phyloP scores from a whole-genome alignment of 1,139 yeast species.

The Geotrichum fermentans region DNA sequence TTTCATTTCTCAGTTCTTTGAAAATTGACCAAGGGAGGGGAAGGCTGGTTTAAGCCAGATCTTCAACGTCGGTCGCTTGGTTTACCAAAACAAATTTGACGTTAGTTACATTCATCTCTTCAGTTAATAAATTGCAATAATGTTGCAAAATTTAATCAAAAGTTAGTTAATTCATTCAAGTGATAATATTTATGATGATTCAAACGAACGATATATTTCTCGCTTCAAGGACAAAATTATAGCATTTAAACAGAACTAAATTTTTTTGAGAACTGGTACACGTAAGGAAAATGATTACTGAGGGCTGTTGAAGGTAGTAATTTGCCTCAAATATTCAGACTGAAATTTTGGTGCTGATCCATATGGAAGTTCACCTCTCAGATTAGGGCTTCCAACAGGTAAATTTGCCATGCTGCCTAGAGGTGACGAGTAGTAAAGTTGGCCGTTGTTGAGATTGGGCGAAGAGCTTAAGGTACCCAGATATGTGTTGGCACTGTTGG shows the following conservation, averaged over 20 bases:
- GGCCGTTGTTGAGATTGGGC: slow-evolving; percentile 1
- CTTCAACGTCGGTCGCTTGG: too few relatives aligned
- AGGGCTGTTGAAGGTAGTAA: slow-evolving; percentile 10
- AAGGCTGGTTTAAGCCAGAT: not conserved
- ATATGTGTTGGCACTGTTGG: not conserved
- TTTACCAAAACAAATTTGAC: too few relatives aligned
- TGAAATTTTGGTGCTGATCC: slow-evolving; percentile 17
- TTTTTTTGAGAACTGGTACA: too few relatives aligned
- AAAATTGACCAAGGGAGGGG: not conserved
- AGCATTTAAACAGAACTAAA: too few relatives aligned
- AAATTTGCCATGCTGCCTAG: slow-evolving; percentile 8
- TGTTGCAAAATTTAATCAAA: too few relatives aligned
- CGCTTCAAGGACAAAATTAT: too few relatives aligned
- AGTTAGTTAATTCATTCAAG: too few relatives aligned
- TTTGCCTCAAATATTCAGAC: slow-evolving; percentile 18
- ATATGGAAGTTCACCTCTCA: slow-evolving; percentile 4
- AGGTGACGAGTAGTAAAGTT: slow-evolving; percentile 9
- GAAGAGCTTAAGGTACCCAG: not conserved
- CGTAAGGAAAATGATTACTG: too few relatives aligned
- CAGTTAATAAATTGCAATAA: too few relatives aligned
- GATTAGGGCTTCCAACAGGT: slow-evolving; percentile 8
- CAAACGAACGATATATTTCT: too few relatives aligned
- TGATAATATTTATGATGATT: too few relatives aligned
- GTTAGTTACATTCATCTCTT: too few relatives aligned
- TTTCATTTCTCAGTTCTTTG: slow-evolving; percentile 3